Conservation (phyloP, 257 asterid genomes). For the Solanum megistacrolobum region DNA sequence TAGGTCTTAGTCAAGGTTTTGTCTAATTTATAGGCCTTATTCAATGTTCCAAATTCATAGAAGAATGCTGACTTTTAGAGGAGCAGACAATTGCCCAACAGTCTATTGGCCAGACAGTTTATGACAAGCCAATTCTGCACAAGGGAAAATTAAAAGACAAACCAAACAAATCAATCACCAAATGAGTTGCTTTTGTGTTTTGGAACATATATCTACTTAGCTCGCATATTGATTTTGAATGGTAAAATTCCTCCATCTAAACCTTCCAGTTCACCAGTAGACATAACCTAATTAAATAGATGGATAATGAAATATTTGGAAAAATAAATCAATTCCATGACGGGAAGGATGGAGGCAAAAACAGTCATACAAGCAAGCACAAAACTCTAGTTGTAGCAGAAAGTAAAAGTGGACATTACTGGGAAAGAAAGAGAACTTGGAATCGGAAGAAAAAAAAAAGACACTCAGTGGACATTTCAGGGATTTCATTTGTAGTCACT, state of each 20-base stretch:
- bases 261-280: neutral
- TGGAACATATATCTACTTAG: neutral
- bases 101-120: neutral
- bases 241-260: neutral
- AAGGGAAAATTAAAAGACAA: neutral
- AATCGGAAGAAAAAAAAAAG: neutral
- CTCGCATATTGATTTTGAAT: neutral
- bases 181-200: neutral
- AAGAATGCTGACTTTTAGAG: neutral
- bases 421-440: neutral
- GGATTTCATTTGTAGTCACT: neutral
- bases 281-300: neutral
- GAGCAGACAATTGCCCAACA: neutral
- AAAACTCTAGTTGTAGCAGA: neutral
- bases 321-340: neutral
- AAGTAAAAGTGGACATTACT: neutral
- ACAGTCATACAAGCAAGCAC: neutral
- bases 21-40: neutral
- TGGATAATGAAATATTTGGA: neutral
- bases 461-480: neutral
- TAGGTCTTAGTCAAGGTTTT: neutral
- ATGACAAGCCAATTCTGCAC: neutral
- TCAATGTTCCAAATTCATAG: neutral
- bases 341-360: neutral
- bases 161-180: neutral